Evolutionary conservation across 768 basidiomycete species (phyloP).

Genomic region (Tricholoma hemisulphureum): DNA sequence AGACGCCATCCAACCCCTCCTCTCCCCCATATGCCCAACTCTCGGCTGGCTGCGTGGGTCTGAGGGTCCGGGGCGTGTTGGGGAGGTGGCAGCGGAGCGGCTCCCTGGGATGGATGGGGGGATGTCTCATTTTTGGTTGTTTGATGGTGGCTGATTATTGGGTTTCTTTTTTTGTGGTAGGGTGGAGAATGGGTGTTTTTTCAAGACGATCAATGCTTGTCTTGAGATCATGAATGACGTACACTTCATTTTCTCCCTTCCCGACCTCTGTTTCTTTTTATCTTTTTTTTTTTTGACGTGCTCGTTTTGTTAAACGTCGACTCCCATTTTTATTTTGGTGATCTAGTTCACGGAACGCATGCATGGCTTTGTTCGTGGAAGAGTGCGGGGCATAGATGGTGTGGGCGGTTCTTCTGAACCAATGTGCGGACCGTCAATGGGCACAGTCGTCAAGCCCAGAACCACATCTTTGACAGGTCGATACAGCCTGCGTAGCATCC

Average conservation of each 20-base stretch:
- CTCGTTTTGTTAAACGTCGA: too few relatives aligned
- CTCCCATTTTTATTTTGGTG: too few relatives aligned
- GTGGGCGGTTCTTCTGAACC: conserved; percentile 68
- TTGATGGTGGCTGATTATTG: too few relatives aligned
- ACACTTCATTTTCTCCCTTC: too few relatives aligned
- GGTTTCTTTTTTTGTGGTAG: too few relatives aligned
- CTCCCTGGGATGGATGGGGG: conserved; percentile 73
- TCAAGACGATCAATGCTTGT: conserved; percentile 62
- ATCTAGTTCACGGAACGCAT: conserved; percentile 86
- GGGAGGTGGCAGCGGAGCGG: conserved; percentile 57
- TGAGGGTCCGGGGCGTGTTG: conserved; percentile 61
- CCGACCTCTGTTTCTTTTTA: neutral
- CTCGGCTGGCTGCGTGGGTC: conserved; percentile 74
- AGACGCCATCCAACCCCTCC: too few relatives aligned
- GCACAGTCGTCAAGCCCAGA: conserved; percentile 85
- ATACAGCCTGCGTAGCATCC: conserved; percentile 80
- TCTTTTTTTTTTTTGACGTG: too few relatives aligned
- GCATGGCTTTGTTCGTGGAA: conserved; percentile 80
- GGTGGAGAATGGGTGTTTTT: conserved; percentile 87
- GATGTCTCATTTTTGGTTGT: conserved; percentile 28
- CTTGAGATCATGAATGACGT: conserved; percentile 85
- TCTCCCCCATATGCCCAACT: too few relatives aligned
- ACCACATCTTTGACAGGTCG: conserved; percentile 85
- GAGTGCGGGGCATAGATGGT: conserved; percentile 79
- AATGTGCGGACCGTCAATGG: conserved; percentile 69